Evolutionary conservation across 768 basidiomycete species (phyloP), one percentile per base, ranked within the genome.

Genomic region (Rhodosporidiobolus odoratus): DNA sequence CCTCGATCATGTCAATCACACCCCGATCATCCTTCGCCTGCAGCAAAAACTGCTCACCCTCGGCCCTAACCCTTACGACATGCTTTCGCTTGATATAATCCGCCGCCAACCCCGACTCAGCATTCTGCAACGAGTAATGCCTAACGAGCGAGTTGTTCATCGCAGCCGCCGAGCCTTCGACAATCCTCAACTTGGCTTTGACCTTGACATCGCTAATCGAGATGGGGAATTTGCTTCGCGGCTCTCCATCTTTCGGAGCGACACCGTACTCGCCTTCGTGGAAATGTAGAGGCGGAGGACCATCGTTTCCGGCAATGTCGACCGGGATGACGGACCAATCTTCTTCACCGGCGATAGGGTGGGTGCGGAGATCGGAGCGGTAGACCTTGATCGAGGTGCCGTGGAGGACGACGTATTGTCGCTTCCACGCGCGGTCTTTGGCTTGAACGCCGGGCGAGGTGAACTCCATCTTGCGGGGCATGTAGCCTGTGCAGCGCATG

Each of bases 391-490:
- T 86, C 71, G 84, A 82, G n/a, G 96, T 97, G 56, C 96, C 96
- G 77, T 96, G 91, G 35, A 99, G 81, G 76, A 94, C 89, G 77
- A 91, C 90, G 73, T 93, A 83, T 60, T 89, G 86, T 59, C 90
- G 83, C 69, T 90, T 85, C 96, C 96, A 99, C 77, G 92, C 91
- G 56, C 96, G 83, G 78, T 98, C 94, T 78, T 84, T 85, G 12
- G 94, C 88, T 79, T 95, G 91, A 4, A 91, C 83, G 12, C 93
- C 93, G 0, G 93, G 92, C 17, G 84, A 80, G 7, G 81, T 82
- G 78, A 99, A 98, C 82, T 99, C 96, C 87, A 93, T 85, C 83
- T 99, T 99, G 57, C 90, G 86, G 2, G 89, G 89, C 82, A 99
- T 85, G 63, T 87, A 83, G 5, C 88, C n/a, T n/a, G n/a, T n/a